Base-by-base conservation (phyloP, 2,329 filamentous ascomycete genomes). In the Cytospora piceicola region DNA sequence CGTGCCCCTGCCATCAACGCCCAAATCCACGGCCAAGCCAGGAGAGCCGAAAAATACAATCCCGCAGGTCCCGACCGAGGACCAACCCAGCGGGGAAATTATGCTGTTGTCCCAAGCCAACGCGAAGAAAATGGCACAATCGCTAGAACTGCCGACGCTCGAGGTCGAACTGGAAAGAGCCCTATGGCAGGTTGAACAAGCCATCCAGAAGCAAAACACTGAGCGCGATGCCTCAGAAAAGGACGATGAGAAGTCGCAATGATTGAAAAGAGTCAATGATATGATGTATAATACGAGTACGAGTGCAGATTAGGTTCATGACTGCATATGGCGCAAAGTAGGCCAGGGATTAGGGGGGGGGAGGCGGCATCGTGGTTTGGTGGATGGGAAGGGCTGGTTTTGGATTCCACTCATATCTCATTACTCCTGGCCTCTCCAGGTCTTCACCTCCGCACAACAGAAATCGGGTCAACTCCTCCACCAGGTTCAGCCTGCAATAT, bases 161-260 rank as follows among this genome's bases (percentile, higher is more conserved):
- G 86, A 88, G 63, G 80, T 89, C 20, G 91, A 94, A 74, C 82
- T 93, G 0, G 90, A 94, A 73, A 81, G 91, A 53, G 91, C 91
- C 6, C 87, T 93, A 66, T 88, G 88, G 81, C 91, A 94, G 76
- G 88, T 94, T 2, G 83, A 88, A 71, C 80, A 76, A 53, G 78
- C 79, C 20, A 77, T 85, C 62, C 72, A 75, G 60, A 78, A 81
- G 68, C 72, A 76, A 62, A 73, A 67, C 34, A 71, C 66, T 29
- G 71, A 72, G 46, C 63, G 56, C 51, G 42, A 54, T 54, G 32
- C 60, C 49, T 54, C 56, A 29, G 55, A 58, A 49, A 53, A 65
- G 36, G 63, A 68, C 46, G 63, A 68, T 8, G 29, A 59, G 17
- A 68, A 68, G 63, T 68, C 66, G 56, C 63, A 68, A 60, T 68